Evolutionary conservation across 805 yeast genomes (phyloP).

Genomic region (Tetrapisispora iriomotensis): DNA sequence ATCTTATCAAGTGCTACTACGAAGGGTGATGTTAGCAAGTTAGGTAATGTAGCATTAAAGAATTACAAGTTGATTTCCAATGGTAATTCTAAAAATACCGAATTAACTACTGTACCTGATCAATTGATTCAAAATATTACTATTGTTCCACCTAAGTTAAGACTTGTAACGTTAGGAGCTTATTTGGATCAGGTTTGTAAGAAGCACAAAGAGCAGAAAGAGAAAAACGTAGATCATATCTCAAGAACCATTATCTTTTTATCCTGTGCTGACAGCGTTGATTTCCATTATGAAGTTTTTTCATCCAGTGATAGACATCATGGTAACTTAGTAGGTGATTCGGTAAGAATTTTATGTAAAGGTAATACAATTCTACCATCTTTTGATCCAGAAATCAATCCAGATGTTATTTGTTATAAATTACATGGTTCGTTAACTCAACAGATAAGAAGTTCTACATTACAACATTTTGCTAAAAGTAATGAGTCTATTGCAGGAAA

Average conservation of each 20-base stretch:
- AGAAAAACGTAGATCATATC: conserved; percentile 17
- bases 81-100: conserved; percentile 14
- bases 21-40: conserved; percentile 65
- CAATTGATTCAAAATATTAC: conserved; percentile 72
- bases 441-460: conserved; percentile 68
- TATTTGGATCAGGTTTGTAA: conserved; percentile 42
- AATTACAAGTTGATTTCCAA: conserved; percentile 61
- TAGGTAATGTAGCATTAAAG: conserved; percentile 68
- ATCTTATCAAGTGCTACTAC: conserved; percentile 92
- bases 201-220: conserved; percentile 12
- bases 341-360: conserved; percentile 25
- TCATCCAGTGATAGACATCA: conserved; percentile 41
- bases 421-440: conserved; percentile 90
- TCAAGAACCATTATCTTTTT: conserved; percentile 72
- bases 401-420: conserved; percentile 45
- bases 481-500: conserved; percentile 34
- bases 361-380: conserved; percentile 26
- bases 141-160: conserved; percentile 86
- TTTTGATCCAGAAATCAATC: conserved; percentile 28
- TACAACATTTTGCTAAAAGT: conserved; percentile 46
- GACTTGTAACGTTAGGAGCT: conserved; percentile 74
- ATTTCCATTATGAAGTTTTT: conserved; percentile 76
- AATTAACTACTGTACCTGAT: conserved; percentile 76
- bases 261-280: conserved; percentile 94
- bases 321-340: conserved; percentile 27